Conservation (phyloP, 1,284 basidiomycete species). For the Pyrrhoderma lamaoense region DNA sequence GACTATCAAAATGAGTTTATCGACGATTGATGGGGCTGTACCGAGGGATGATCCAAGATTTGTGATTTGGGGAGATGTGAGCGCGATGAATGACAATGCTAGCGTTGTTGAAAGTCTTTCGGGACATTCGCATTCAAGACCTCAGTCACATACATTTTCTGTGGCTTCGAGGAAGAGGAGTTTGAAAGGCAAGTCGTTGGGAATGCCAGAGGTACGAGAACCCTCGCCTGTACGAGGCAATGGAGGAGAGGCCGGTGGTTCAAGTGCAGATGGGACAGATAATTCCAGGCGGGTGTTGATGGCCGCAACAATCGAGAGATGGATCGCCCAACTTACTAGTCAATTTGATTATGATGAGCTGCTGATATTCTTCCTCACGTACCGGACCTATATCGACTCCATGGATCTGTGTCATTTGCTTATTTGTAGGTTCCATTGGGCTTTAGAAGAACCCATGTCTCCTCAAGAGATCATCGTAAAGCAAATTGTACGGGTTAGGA, state of each 20-base stretch:
- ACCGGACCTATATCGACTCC: slow-evolving; percentile 72
- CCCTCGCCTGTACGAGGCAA: slow-evolving; percentile 23
- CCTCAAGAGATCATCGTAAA: slow-evolving; percentile 57
- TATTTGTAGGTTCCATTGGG: slow-evolving; percentile 83
- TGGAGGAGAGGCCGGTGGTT: slow-evolving; percentile 29
- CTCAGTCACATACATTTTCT: slow-evolving; percentile 42
- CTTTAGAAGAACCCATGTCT: slow-evolving; percentile 49
- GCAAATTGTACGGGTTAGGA: slow-evolving; percentile 75
- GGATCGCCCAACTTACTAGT: slow-evolving; percentile 83
- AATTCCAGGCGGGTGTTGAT: slow-evolving; percentile 50
- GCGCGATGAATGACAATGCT: slow-evolving; percentile 34
- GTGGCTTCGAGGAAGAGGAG: slow-evolving; percentile 36
- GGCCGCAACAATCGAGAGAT: slow-evolving; percentile 83
- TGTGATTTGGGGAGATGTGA: slow-evolving; percentile 76
- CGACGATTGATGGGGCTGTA: slow-evolving; percentile 54
- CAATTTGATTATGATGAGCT: slow-evolving; percentile 78
- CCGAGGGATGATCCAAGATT: slow-evolving; percentile 81
- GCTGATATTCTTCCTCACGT: slow-evolving; percentile 82
- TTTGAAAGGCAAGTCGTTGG: slow-evolving; percentile 22
- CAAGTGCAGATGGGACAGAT: slow-evolving; percentile 19
- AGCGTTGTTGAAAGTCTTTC: slow-evolving; percentile 17
- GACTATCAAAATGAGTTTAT: slow-evolving; percentile 59
- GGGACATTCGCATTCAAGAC: slow-evolving; percentile 19
- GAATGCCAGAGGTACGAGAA: slow-evolving; percentile 18
- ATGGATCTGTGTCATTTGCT: slow-evolving; percentile 72